Conservation (phyloP, 495 filamentous ascomycete species). For the Trichoderma orchidacearum region DNA sequence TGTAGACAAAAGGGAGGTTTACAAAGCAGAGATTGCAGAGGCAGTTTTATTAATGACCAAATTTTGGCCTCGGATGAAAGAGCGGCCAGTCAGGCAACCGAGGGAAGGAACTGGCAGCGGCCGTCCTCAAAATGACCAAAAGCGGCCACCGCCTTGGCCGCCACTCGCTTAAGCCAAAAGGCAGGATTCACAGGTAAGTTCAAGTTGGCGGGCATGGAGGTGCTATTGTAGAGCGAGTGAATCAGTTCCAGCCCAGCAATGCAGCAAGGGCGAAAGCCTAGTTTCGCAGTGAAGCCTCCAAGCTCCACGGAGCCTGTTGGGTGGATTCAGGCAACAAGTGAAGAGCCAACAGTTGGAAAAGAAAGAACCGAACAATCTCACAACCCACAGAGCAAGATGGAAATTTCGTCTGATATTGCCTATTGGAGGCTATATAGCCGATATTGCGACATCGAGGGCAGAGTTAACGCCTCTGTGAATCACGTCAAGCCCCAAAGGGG, state of each 20-base stretch:
- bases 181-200: background rate
- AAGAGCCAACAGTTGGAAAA: too few species aligned
- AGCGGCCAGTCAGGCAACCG: slow-evolving; percentile 1
- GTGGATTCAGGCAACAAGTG: too few species aligned
- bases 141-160: background rate
- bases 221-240: background rate
- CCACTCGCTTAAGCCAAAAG: background rate
- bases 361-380: too few species aligned
- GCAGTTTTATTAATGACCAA: background rate
- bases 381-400: too few species aligned
- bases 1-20: background rate
- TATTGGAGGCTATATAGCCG: too few species aligned
- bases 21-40: background rate
- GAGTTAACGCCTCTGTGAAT: background rate
- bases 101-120: slow-evolving; percentile 1
- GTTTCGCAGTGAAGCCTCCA: too few species aligned
- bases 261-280: too few species aligned
- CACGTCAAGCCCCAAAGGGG: background rate
- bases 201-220: background rate
- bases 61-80: background rate
- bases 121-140: background rate
- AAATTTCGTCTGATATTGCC: too few species aligned
- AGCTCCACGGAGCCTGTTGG: too few species aligned
- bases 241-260: too few species aligned
- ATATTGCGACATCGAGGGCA: background rate